Conservation (phyloP, 2,329 filamentous ascomycete species). For the Parastagonospora avenae region DNA sequence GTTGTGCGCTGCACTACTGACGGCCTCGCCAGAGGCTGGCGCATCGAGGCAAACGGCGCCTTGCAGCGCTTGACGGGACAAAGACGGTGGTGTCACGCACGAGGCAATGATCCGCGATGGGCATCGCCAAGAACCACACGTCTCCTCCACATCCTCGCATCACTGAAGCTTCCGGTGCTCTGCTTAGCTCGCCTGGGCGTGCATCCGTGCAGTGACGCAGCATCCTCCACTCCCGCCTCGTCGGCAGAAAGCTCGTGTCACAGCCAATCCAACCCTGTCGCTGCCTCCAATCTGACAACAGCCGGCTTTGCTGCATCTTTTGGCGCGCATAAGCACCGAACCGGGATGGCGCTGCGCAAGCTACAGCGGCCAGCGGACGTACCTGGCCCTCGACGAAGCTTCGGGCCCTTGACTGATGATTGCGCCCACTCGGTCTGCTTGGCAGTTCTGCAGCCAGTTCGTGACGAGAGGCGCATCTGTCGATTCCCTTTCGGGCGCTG, state of each 20-base stretch:
- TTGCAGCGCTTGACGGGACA: constrained; percentile 15
- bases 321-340: constrained; percentile 33
- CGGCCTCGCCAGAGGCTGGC: constrained; percentile 6
- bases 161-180: constrained; percentile 41
- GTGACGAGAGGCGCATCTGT: constrained; percentile 30
- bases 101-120: constrained; percentile 24
- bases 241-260: constrained; percentile 40
- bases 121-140: constrained; percentile 25
- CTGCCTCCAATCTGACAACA: constrained; percentile 35
- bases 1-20: constrained; percentile 5
- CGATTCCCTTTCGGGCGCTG: constrained; percentile 23
- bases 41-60: constrained; percentile 13
- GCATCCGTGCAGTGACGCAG: constrained; percentile 38
- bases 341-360: constrained; percentile 26
- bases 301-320: constrained; percentile 30
- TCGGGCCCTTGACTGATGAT: constrained; percentile 17
- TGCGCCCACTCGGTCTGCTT: constrained; percentile 11
- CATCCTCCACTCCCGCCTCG: constrained; percentile 41
- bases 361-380: constrained; percentile 11
- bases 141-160: constrained; percentile 31
- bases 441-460: constrained; percentile 18
- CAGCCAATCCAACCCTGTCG: constrained; percentile 34
- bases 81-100: constrained; percentile 10
- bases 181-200: constrained; percentile 34
- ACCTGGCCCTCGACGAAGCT: constrained; percentile 37